Evolutionary conservation across 805 yeast genomes (phyloP), one percentile per base, ranked within the genome.

Genomic region (Lipomyces lipofer): DNA sequence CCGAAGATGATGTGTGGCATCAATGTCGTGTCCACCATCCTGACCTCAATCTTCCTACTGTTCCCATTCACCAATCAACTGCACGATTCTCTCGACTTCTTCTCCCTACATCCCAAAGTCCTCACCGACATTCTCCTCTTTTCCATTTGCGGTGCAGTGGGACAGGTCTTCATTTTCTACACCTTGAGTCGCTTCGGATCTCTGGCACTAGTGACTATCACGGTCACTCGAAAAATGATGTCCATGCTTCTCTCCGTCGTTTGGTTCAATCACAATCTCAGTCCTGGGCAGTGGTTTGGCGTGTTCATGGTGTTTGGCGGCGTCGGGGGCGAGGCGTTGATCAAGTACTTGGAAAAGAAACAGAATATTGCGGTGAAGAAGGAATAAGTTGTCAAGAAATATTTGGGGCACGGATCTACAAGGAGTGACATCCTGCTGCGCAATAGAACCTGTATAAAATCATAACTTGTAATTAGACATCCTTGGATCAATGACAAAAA

Each of bases 171-270:
- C 71, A 88, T 94, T 40, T 94, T 91, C 67, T 71, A 83, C 49
- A 89, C 96, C 1, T 73, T 94, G 43, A 94, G 88, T 63, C 78
- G 81, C 54, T 94, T 88, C 67, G 96, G 92, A 46, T 88, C 97
- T 1, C 73, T 94, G 56, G 80, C 87, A 0, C 75, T 94, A 51
- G 90, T 92, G 27, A 92, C 96, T 38, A 92, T 95, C 15, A 94
- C 98, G 0, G 97, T 94, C 8, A 92, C 99, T 0, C 79, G 99
- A 64, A 94, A 94, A 67, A 92, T 94, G 97, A 75, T 90, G 46
- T 89, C 97, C 36, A 92, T 94, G 98, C 77, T 90, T 30, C 71
- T 92, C 49, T 86, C 96, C 65, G 97, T 94, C 47, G 69, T 88
- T 2, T 73, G 92, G 59, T 92, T 89, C 71, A 92, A 94, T n/a